A percentile compares a stretch with the other conserved stretches of the same genome.
phyloP scores from a whole-genome alignment of 441 rosid genomes.

The Flueggea neowawraea region DNA sequence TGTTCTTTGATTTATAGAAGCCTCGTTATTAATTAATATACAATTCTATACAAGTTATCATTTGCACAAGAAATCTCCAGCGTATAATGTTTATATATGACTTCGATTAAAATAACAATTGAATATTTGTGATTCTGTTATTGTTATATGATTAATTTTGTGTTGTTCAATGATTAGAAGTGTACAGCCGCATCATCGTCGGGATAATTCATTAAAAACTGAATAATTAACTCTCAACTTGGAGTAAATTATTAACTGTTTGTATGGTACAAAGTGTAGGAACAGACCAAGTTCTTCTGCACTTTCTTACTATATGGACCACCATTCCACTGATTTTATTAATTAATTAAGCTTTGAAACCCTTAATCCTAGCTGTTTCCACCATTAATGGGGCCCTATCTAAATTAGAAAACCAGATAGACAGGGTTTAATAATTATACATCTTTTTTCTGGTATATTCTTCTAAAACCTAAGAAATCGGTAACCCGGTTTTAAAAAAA shows the following conservation, averaged over 20 bases:
- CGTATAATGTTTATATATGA: not conserved
- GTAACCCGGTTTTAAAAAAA: not conserved
- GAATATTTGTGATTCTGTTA: constrained; percentile 8
- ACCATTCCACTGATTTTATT: constrained; percentile 6
- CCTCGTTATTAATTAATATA: no score
- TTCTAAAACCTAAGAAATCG: not conserved
- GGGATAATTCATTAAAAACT: constrained; percentile 17
- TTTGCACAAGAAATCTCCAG: constrained; percentile 8
- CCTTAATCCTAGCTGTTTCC: constrained; percentile 26
- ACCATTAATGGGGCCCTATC: constrained; percentile 22
- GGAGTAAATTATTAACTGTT: constrained; percentile 8
- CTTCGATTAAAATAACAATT: not conserved
- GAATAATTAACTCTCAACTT: constrained; percentile 15
- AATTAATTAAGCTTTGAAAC: constrained; percentile 2
- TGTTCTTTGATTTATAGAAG: no score
- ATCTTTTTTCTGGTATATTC: not conserved
- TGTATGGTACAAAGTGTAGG: not conserved
- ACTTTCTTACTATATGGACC: constrained; percentile 9
- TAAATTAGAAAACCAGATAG: constrained; percentile 1
- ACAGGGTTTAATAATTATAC: not conserved
- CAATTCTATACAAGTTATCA: no score
- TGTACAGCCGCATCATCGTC: constrained; percentile 13
- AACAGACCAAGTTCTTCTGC: constrained; percentile 11
- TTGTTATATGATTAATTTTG: constrained; percentile 5
- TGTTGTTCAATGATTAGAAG: constrained; percentile 31